These are phyloP conservation scores for Boletus coccyginus DNA, from an alignment of 768 basidiomycete species.

Conservation along the genomic window DNA sequence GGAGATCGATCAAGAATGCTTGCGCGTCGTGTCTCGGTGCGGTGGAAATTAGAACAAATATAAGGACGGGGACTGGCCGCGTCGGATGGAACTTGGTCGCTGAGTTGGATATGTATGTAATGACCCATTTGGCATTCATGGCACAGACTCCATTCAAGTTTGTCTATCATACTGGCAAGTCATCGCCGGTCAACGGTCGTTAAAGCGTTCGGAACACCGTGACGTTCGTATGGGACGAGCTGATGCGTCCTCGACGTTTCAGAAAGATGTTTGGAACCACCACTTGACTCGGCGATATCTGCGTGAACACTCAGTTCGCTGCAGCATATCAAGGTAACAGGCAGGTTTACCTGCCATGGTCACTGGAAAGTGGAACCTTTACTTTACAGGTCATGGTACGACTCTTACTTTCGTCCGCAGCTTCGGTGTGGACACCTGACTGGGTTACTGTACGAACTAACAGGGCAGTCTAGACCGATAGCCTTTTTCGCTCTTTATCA, in stretches of 20 bases:
- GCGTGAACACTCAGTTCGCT: too few species aligned
- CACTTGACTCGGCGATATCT: too few species aligned
- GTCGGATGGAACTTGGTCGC: constrained; percentile 20
- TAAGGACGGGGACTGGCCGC: background rate
- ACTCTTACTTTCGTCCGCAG: background rate
- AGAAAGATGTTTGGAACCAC: too few species aligned
- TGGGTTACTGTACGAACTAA: background rate
- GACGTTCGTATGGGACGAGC: too few species aligned
- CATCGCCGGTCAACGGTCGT: too few species aligned
- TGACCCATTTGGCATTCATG: too few species aligned
- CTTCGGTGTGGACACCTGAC: background rate
- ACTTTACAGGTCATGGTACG: too few species aligned
- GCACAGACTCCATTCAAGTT: too few species aligned
- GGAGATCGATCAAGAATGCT: background rate
- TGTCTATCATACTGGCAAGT: too few species aligned
- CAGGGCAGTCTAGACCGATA: background rate
- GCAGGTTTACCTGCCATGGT: background rate
- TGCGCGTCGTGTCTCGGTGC: background rate
- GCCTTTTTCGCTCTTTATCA: constrained; percentile 2
- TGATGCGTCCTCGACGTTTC: too few species aligned
- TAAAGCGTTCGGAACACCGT: too few species aligned
- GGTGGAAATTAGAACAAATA: background rate
- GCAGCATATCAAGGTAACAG: too few species aligned
- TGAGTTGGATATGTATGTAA: background rate
- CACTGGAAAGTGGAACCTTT: background rate